phyloP scores from a whole-genome alignment of 1,139 yeast species.

The Blastobotrys apis region DNA sequence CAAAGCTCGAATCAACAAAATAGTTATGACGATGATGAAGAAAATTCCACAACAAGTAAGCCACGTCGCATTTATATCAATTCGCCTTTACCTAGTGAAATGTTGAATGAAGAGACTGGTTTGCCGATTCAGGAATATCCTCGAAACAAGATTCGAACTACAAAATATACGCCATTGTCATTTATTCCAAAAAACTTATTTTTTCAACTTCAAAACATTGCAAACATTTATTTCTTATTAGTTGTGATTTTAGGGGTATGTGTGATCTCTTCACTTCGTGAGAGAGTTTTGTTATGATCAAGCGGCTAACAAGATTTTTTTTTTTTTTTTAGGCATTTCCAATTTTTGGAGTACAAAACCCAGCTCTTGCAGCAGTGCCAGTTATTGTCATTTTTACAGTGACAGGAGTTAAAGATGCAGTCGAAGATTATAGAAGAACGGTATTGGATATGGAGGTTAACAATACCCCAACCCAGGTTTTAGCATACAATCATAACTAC shows the following conservation, averaged over 20 bases:
- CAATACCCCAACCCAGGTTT: conserved; percentile 76
- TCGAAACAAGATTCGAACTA: conserved; percentile 89
- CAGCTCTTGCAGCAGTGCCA: conserved; percentile 90
- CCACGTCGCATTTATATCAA: conserved; percentile 49
- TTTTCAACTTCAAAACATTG: conserved; percentile 81
- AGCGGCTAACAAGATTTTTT: conserved; percentile 7
- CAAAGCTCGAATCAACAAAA: neutral
- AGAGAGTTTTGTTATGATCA: no score
- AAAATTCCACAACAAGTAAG: neutral
- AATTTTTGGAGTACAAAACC: conserved; percentile 86
- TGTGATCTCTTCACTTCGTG: neutral
- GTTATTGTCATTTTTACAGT: conserved; percentile 83
- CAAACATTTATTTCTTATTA: conserved; percentile 80
- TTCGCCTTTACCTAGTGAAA: conserved; percentile 59
- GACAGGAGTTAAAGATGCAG: conserved; percentile 88
- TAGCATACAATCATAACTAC: conserved; percentile 64
- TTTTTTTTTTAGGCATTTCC: conserved; percentile 46
- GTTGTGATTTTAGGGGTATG: conserved; percentile 67
- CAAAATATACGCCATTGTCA: conserved; percentile 87
- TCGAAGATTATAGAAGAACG: conserved; percentile 88
- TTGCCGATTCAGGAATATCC: conserved; percentile 57
- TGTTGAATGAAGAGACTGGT: conserved; percentile 55
- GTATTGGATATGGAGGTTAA: conserved; percentile 78
- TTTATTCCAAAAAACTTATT: conserved; percentile 81
- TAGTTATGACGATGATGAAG: conserved; percentile 1